Conservation (phyloP, 225 moss, liverwort and hornwort species). For the Pseudisothecium myosuroides region DNA sequence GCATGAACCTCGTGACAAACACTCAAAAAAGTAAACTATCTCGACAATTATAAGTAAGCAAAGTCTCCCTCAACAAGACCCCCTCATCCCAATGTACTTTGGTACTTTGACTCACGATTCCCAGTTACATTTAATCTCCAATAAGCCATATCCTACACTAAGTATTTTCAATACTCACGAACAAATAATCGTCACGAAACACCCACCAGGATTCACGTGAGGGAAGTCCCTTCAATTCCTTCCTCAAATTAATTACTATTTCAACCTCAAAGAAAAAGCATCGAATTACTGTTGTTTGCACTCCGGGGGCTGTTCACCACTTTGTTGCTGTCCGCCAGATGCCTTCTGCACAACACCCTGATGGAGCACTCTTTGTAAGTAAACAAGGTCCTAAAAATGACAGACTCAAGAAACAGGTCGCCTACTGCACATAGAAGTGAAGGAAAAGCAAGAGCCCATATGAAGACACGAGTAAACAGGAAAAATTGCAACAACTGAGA, state of each 20-base stretch:
- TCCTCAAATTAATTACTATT: not conserved
- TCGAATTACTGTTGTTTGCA: constrained; percentile 80
- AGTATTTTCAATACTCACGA: not conserved
- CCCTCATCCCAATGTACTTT: not conserved
- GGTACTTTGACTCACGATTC: not conserved
- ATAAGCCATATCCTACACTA: not conserved
- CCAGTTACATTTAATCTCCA: not conserved
- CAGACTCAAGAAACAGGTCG: not conserved
- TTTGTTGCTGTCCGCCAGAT: constrained; percentile 42
- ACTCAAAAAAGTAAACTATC: not conserved
- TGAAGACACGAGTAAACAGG: not conserved
- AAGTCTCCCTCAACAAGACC: not conserved
- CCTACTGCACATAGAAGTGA: not conserved
- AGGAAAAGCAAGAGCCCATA: not conserved
- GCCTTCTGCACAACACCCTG: constrained; percentile 58
- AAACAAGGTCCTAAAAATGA: not conserved
- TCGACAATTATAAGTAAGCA: not conserved
- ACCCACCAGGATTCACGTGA: not conserved
- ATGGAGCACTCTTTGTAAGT: not conserved
- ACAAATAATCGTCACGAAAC: not conserved
- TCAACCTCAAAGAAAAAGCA: constrained; percentile 1
- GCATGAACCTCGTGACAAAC: not conserved
- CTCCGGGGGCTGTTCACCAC: constrained; percentile 78
- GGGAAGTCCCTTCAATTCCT: not conserved
- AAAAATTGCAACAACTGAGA: not conserved